Percentiles rank a stretch among this genome's conserved stretches.
These are phyloP conservation scores for Nicotiana sylvestris DNA, from an alignment of 257 asterid species.

Conservation along the genomic window DNA sequence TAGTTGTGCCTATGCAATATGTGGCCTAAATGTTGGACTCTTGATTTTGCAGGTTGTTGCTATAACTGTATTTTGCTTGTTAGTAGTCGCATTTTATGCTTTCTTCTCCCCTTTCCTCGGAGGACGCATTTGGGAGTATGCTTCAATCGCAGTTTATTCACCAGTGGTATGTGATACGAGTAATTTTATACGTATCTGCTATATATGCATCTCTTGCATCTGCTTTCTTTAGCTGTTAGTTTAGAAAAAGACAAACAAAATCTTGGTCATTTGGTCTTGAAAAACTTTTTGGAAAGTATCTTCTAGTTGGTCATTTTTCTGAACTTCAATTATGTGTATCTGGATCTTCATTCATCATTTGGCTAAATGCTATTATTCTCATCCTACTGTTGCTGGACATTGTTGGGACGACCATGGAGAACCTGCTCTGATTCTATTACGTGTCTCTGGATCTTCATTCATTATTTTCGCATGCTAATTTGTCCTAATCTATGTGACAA, in stretches of 20 bases:
- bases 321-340: neutral
- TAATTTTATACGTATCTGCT: conserved; percentile 7
- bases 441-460: neutral
- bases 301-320: neutral
- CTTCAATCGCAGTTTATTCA: conserved; percentile 66
- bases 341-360: neutral
- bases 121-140: conserved; percentile 80
- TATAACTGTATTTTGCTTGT: conserved; percentile 78
- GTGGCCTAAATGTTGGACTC: conserved; percentile 12
- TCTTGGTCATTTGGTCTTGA: neutral
- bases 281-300: neutral
- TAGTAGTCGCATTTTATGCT: conserved; percentile 91
- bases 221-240: neutral
- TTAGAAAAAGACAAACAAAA: neutral
- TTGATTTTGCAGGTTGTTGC: conserved; percentile 69
- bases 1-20: neutral
- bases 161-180: conserved; percentile 70
- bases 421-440: neutral
- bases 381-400: neutral
- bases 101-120: conserved; percentile 97
- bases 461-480: neutral
- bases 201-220: neutral
- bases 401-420: neutral
- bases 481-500: neutral
- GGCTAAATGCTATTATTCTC: neutral